These are phyloP conservation scores for Lipomyces yamanashiensis DNA, from an alignment of 805 yeast genomes.

Conservation along the genomic window DNA sequence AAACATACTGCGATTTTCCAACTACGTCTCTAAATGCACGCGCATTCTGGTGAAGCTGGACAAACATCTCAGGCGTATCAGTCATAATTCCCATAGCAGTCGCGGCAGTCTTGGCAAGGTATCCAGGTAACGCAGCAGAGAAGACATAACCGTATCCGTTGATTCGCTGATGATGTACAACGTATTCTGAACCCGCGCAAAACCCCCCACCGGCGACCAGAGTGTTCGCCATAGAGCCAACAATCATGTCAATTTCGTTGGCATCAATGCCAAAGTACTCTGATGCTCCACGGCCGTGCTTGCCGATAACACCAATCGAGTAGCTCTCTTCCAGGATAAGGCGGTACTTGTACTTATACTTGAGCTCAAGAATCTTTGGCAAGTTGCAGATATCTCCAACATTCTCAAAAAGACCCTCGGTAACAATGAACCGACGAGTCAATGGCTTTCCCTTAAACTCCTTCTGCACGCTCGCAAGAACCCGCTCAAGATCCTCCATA, in stretches of 20 bases:
- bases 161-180: slow-evolving; percentile 91
- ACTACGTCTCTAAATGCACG: slow-evolving; percentile 50
- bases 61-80: slow-evolving; percentile 38
- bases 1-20: slow-evolving; percentile 26
- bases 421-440: slow-evolving; percentile 87
- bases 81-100: slow-evolving; percentile 58
- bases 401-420: slow-evolving; percentile 86
- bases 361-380: slow-evolving; percentile 59
- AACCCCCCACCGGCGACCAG: slow-evolving; percentile 91
- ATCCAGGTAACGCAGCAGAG: slow-evolving; percentile 94
- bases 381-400: slow-evolving; percentile 81
- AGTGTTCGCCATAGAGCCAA: slow-evolving; percentile 82
- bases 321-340: slow-evolving; percentile 84
- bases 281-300: slow-evolving; percentile 80
- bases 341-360: slow-evolving; percentile 81
- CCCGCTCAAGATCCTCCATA: slow-evolving; percentile 74
- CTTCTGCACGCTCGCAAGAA: slow-evolving; percentile 53
- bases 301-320: slow-evolving; percentile 85
- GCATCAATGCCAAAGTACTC: slow-evolving; percentile 76
- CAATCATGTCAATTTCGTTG: slow-evolving; percentile 75
- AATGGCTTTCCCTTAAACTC: slow-evolving; percentile 63
- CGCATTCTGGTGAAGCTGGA: slow-evolving; percentile 50
- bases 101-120: slow-evolving; percentile 71
- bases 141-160: slow-evolving; percentile 89
- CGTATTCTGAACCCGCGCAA: slow-evolving; percentile 81